Percentiles rank a stretch among this genome's conserved stretches.
Evolutionary conservation across 225 moss, liverwort and hornwort genomes (phyloP).

Genomic region (Polytrichum formosum): DNA sequence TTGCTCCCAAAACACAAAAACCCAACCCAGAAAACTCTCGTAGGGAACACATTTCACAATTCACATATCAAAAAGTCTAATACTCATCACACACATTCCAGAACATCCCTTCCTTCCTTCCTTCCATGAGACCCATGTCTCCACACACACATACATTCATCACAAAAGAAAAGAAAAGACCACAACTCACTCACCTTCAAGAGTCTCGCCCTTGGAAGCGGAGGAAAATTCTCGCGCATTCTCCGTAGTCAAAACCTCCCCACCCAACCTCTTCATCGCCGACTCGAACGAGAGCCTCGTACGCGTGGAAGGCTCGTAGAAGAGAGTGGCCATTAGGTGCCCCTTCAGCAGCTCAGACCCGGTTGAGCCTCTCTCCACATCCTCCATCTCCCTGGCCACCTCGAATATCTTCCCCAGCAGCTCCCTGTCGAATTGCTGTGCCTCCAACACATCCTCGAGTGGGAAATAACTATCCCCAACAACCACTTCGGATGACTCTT

Average conservation of each 20-base stretch:
- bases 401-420: slow-evolving; percentile 81
- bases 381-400: slow-evolving; percentile 87
- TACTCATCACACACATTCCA: too few species aligned
- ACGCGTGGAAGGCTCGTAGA: slow-evolving; percentile 93
- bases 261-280: slow-evolving; percentile 95
- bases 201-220: slow-evolving; percentile 93
- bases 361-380: slow-evolving; percentile 58
- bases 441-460: slow-evolving; percentile 74
- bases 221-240: slow-evolving; percentile 98
- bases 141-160: too few species aligned
- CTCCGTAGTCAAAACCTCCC: slow-evolving; percentile 92
- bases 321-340: slow-evolving; percentile 90
- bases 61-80: too few species aligned
- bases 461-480: slow-evolving; percentile 39
- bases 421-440: slow-evolving; percentile 79
- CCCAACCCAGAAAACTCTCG: too few species aligned
- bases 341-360: slow-evolving; percentile 69
- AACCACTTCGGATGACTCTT: neutral
- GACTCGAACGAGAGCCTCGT: slow-evolving; percentile 97
- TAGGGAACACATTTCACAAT: too few species aligned
- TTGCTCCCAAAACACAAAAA: too few species aligned
- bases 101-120: too few species aligned
- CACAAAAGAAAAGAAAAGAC: too few species aligned
- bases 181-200: slow-evolving; percentile 59
- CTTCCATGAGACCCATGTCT: too few species aligned